Percentiles rank a stretch among this genome's conserved stretches.
These are phyloP conservation scores for Phytophthora boehmeriae DNA, from an alignment of 352 stramenopile species.

Conservation along the genomic window DNA sequence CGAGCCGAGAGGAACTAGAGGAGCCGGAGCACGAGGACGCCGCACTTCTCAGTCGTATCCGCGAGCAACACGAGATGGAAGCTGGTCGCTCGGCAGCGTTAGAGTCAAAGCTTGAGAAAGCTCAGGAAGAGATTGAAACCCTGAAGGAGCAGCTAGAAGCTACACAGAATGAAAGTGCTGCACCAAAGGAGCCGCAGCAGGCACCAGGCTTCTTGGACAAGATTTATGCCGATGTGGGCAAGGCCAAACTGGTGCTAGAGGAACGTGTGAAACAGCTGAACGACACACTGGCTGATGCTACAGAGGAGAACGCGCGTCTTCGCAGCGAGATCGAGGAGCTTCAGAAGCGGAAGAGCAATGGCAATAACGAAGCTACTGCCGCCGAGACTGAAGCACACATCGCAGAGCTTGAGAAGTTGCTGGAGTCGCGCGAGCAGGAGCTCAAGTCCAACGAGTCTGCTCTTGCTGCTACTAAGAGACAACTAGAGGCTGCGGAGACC, in stretches of 20 bases:
- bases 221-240: conserved; percentile 82
- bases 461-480: conserved; percentile 23
- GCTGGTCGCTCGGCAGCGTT: conserved; percentile 36
- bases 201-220: conserved; percentile 69
- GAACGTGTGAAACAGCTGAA: conserved; percentile 73
- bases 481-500: conserved; percentile 32
- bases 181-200: conserved; percentile 21
- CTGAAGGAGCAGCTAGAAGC: conserved; percentile 39
- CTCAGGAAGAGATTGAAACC: conserved; percentile 41
- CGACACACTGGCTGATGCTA: conserved; percentile 44
- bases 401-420: conserved; percentile 26
- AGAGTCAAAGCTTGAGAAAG: conserved; percentile 41
- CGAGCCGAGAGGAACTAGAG: conserved; percentile 56
- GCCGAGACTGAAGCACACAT: conserved; percentile 18
- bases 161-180: conserved; percentile 16
- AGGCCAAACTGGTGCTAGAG: conserved; percentile 75
- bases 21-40: conserved; percentile 43
- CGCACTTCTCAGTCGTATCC: conserved; percentile 37
- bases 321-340: conserved; percentile 40
- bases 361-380: conserved; percentile 7
- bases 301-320: conserved; percentile 59
- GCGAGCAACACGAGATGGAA: conserved; percentile 43
- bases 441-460: conserved; percentile 18
- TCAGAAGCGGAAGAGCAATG: conserved; percentile 18
- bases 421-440: conserved; percentile 33